phyloP scores from a whole-genome alignment of 208 protist species.

The Crithidia thermophila region DNA sequence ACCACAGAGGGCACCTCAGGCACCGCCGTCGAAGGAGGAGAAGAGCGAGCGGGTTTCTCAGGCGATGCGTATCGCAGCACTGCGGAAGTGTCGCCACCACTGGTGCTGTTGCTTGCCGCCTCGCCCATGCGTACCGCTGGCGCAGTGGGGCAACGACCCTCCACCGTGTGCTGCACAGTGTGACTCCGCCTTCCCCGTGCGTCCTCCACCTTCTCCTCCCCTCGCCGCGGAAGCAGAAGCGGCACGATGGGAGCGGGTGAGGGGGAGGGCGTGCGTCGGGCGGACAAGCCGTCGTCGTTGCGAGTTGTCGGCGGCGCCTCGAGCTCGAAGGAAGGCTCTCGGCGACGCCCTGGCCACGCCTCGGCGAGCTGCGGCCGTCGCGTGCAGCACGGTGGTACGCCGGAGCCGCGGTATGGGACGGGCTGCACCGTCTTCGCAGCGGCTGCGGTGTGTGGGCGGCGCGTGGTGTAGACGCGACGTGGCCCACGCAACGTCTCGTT shows the following conservation, averaged over 20 bases:
- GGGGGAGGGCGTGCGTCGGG: slow-evolving; percentile 4
- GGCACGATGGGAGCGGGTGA: no score
- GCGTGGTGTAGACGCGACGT: slow-evolving; percentile 21
- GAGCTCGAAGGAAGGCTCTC: slow-evolving; percentile 7
- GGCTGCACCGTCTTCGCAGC: background rate
- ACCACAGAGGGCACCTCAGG: no score
- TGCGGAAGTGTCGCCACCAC: background rate
- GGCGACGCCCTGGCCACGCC: slow-evolving; percentile 4
- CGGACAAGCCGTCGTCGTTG: background rate
- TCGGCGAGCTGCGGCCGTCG: background rate
- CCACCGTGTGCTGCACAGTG: slow-evolving; percentile 13
- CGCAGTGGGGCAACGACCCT: slow-evolving; percentile 32
- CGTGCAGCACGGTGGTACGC: background rate
- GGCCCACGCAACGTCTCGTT: background rate
- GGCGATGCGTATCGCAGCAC: slow-evolving; percentile 6
- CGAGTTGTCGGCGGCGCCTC: slow-evolving; percentile 11
- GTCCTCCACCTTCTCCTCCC: no score
- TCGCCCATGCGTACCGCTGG: slow-evolving; percentile 12
- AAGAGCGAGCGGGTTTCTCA: slow-evolving; percentile 2
- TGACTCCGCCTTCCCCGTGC: background rate
- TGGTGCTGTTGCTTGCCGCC: background rate
- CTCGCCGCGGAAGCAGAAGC: no score
- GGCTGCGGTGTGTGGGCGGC: slow-evolving; percentile 1
- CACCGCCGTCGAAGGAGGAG: background rate
- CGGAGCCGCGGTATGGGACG: background rate